Evolutionary conservation across 2,329 filamentous ascomycete genomes (phyloP).

Genomic region (Colletotrichum horii): DNA sequence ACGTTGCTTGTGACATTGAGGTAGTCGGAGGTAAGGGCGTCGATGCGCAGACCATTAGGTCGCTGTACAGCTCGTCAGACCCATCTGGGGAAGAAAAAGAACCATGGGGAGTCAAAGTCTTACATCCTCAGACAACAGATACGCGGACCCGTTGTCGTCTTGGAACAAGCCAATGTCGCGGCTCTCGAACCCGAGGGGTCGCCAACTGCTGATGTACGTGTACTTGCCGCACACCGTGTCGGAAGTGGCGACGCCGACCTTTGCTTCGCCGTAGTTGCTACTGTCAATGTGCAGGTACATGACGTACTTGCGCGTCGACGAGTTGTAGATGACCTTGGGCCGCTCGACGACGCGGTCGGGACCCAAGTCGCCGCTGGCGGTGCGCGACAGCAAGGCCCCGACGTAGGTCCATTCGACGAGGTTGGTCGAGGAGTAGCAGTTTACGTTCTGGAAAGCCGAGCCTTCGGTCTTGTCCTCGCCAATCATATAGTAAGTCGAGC

Average conservation of each 20-base stretch:
- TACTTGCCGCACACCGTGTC: conserved; percentile 67
- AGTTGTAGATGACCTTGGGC: conserved; percentile 73
- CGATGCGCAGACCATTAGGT: conserved; percentile 46
- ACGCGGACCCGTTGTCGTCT: conserved; percentile 65
- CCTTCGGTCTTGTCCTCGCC: conserved; percentile 74
- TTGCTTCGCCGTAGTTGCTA: conserved; percentile 65
- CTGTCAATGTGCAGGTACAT: conserved; percentile 73
- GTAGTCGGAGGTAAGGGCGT: conserved; percentile 62
- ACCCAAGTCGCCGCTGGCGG: conserved; percentile 59
- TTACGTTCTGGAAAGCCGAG: conserved; percentile 66
- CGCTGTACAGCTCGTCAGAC: neutral
- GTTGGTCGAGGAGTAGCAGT: conserved; percentile 70
- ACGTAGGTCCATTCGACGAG: conserved; percentile 69
- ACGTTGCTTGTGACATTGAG: conserved; percentile 53
- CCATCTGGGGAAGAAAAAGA: neutral
- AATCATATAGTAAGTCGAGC: conserved; percentile 68
- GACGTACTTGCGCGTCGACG: conserved; percentile 65
- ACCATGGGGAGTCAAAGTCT: neutral
- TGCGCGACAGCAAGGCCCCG: conserved; percentile 61
- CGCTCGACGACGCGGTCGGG: conserved; percentile 68
- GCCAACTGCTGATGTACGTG: conserved; percentile 36
- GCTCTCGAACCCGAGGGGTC: conserved; percentile 32
- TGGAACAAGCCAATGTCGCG: conserved; percentile 66
- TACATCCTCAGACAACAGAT: conserved; percentile 64
- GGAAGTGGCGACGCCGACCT: conserved; percentile 67